Evolutionary conservation across 306 rosid genomes (phyloP).

Genomic region (Arachis hypogaea): DNA sequence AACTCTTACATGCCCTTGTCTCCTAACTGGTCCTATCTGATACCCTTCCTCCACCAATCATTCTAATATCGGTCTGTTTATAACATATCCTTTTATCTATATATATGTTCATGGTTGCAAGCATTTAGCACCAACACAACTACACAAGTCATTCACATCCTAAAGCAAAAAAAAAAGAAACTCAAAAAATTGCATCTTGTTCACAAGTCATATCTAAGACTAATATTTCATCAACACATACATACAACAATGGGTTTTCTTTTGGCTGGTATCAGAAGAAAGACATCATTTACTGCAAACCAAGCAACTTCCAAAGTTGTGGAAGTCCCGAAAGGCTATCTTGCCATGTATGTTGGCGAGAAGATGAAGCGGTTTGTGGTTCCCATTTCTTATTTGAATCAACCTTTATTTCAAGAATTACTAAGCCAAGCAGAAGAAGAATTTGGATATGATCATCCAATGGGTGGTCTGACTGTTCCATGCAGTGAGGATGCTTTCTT

Average conservation of each 20-base stretch:
- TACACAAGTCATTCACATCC: constrained; percentile 1
- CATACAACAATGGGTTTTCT: constrained; percentile 33
- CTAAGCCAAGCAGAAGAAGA: constrained; percentile 23
- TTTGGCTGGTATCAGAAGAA: constrained; percentile 20
- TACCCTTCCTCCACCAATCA: not conserved
- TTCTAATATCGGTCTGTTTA: not conserved
- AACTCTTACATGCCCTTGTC: constrained; percentile 2
- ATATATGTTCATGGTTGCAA: not conserved
- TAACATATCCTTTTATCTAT: not conserved
- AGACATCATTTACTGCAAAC: not conserved
- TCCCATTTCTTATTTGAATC: constrained; percentile 24
- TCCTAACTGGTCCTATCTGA: not conserved
- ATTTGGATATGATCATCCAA: constrained; percentile 23
- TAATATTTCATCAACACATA: not conserved
- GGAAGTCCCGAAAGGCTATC: constrained; percentile 36
- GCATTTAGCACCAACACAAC: no score
- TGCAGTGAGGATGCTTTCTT: not conserved
- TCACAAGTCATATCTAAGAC: not conserved
- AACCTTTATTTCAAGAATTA: constrained; percentile 30
- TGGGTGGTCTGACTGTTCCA: constrained; percentile 40
- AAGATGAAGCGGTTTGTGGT: constrained; percentile 27
- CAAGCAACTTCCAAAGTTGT: not conserved
- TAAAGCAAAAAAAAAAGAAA: constrained; percentile 4
- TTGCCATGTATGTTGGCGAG: constrained; percentile 37
- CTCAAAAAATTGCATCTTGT: not conserved